Evolutionary conservation across 768 basidiomycete genomes (phyloP), one percentile per base, ranked within the genome.

Genomic region (Termitomyces sp.): DNA sequence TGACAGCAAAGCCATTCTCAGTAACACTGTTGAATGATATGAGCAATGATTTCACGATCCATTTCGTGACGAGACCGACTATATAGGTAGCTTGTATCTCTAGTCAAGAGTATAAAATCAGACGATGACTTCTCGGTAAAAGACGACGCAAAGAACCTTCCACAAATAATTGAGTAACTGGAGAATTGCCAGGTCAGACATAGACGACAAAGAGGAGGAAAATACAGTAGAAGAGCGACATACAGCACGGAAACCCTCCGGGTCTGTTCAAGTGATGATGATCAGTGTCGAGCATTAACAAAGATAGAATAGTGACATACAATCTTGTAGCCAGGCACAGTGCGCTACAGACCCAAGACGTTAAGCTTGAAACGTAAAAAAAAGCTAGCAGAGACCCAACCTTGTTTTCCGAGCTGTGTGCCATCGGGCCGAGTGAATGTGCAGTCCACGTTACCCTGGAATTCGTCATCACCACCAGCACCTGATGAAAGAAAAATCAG

Each of bases 1-100:
- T 86, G 47, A 88, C 82, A 10, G 84, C 77, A 63, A 86, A 88
- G 0, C 85, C 84, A 61, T 88, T 88, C 70, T 89, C 85, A 1
- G 85, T 88, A 25, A 87, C 82, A 60, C 83, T 85, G 48, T 6
- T 3, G 25, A 22, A 48, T 38, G 48, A 40, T 23, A 7, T 54
- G 33, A 56, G 59, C 40, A 46, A 29, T 53, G 36, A 43, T 52
- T 35, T n/a, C 23, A 15, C 41, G 6, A 33, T 22, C 25, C 12
- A 15, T 31, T 29, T 47, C n/a, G 11, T n/a, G 38, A 39, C 5
- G 51, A 73, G n/a, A n/a, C n/a, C n/a, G n/a, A n/a, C 73, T 67
- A 73, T 53, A 73, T 73, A 4, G 74, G 74, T 23, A 66, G 62
- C 56, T 75, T 73, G 65, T 75, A 75, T 46, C 66, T 68, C 69